These are phyloP conservation scores for Rhododendron molle DNA, from an alignment of 148 eudicot genomes.

Conservation along the genomic window DNA sequence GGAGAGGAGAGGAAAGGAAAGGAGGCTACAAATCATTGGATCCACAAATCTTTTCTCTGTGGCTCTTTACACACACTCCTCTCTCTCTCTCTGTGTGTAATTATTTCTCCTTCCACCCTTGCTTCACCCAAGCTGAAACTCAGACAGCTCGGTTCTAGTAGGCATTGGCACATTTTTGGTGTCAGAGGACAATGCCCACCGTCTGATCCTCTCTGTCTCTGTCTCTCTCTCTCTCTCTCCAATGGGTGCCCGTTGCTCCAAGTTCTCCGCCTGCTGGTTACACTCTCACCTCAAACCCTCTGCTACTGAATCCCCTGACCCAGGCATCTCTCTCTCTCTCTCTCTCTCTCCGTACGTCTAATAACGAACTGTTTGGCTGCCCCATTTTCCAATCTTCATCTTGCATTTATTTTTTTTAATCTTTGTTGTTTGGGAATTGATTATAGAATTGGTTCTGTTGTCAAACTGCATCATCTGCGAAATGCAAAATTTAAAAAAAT, in stretches of 20 bases:
- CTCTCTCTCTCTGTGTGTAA: conserved; percentile 1
- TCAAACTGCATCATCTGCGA: background rate
- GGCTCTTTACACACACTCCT: background rate
- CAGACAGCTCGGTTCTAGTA: background rate
- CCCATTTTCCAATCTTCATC: background rate
- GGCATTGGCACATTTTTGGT: background rate
- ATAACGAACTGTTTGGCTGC: background rate
- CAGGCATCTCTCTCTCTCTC: conserved; percentile 16
- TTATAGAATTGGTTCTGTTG: background rate
- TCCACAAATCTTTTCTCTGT: conserved; percentile 4
- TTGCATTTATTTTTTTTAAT: too few species aligned
- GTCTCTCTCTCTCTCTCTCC: background rate
- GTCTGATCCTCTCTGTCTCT: background rate
- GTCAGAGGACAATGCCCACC: background rate
- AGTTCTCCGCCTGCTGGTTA: conserved; percentile 59
- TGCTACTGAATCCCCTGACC: conserved; percentile 44
- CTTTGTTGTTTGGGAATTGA: background rate
- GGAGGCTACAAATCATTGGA: conserved; percentile 8
- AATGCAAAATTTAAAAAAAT: too few species aligned
- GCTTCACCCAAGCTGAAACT: conserved; percentile 6
- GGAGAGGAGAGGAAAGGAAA: background rate
- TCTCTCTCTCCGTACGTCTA: background rate
- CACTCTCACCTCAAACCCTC: conserved; percentile 52
- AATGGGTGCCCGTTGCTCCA: conserved; percentile 62
- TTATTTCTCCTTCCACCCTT: conserved; percentile 15